phyloP scores from a whole-genome alignment of 345 rosid genomes.

The Adansonia digitata region DNA sequence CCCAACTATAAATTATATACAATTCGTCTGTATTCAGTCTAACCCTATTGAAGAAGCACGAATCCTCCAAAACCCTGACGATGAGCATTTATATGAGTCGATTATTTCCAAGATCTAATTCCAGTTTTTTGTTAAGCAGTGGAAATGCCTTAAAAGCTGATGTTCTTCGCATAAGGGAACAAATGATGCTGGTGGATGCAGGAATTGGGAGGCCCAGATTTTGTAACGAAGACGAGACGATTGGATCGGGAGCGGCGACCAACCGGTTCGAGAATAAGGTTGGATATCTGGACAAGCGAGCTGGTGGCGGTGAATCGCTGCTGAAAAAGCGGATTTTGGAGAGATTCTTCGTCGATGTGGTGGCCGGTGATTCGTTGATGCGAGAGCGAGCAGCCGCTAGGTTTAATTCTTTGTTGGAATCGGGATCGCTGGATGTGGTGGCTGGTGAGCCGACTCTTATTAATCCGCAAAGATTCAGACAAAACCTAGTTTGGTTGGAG shows the following conservation, averaged over 20 bases:
- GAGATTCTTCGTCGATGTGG: not conserved
- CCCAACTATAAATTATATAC: too few species aligned
- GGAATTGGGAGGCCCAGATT: not conserved
- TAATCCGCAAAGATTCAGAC: not conserved
- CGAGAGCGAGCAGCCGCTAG: constrained; percentile 17
- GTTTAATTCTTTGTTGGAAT: constrained; percentile 17
- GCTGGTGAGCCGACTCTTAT: not conserved
- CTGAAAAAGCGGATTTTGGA: not conserved
- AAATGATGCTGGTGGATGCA: not conserved
- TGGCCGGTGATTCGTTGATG: not conserved
- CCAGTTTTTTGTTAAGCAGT: not conserved
- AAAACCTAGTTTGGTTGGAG: not conserved
- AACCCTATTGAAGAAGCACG: too few species aligned
- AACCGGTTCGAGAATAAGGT: not conserved
- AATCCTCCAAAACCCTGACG: not conserved
- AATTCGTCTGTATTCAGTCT: too few species aligned
- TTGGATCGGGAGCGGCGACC: not conserved
- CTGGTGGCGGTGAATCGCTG: not conserved
- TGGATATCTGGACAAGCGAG: not conserved
- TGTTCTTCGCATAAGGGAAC: not conserved
- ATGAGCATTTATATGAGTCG: constrained; percentile 1
- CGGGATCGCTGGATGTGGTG: constrained; percentile 3
- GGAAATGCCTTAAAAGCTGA: not conserved
- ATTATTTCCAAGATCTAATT: not conserved
- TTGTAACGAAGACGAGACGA: not conserved